These are phyloP conservation scores for Haplosporangium sp. DNA, from an alignment of 371 early-diverging fungal genomes.

Conservation along the genomic window DNA sequence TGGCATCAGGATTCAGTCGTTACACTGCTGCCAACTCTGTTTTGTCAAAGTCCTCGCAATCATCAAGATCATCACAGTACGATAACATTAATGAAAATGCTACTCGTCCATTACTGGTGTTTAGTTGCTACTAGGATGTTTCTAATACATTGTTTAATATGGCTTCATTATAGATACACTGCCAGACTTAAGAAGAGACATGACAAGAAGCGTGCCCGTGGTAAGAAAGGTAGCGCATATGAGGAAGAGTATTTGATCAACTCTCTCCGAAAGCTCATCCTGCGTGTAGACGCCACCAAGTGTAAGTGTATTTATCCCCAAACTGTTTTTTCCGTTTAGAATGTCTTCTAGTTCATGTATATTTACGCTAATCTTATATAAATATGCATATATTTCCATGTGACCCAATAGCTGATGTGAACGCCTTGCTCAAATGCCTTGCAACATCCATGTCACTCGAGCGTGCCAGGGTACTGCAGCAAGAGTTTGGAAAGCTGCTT, in stretches of 20 bases:
- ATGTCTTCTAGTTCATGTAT: neutral
- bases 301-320: constrained; percentile 32
- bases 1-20: constrained; percentile 88
- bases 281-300: constrained; percentile 56
- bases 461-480: constrained; percentile 41
- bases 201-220: constrained; percentile 83
- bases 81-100: neutral
- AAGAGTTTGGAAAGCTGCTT: constrained; percentile 37
- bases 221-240: constrained; percentile 88
- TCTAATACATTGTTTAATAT: neutral
- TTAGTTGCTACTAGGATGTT: neutral
- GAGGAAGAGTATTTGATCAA: constrained; percentile 92
- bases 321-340: neutral
- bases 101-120: too few species aligned
- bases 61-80: constrained; percentile 56
- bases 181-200: constrained; percentile 77
- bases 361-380: neutral
- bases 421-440: constrained; percentile 32
- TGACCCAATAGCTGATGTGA: constrained; percentile 30
- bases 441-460: constrained; percentile 50
- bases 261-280: constrained; percentile 66
- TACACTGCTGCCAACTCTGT: constrained; percentile 76
- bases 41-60: constrained; percentile 64
- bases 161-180: constrained; percentile 63
- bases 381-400: neutral